Evolutionary conservation across 495 filamentous ascomycete species (phyloP), one percentile per base, ranked within the genome.

Genomic region (Penicillium crystallinum): DNA sequence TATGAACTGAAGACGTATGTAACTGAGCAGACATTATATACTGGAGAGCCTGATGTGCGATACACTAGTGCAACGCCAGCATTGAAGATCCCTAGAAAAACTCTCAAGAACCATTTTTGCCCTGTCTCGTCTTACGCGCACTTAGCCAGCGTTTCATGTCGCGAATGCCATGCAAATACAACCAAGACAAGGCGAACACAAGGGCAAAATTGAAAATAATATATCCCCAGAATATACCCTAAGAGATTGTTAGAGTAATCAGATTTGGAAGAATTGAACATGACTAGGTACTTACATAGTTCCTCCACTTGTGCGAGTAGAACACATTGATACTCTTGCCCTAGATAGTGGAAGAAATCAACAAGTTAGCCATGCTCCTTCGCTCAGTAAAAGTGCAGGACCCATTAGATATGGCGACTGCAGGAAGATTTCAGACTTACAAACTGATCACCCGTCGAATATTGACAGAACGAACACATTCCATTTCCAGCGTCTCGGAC

Each of bases 381-480:
- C 14, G 11, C 31, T 18, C 29, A 33, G 8, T 29, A 8, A 4
- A 29, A 31, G 11, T 2, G 29, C 3, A 31, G 11, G 11, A 31
- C 2, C 8, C 29, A 31, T 17, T 1, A 36, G 8, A 17, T 15
- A 36, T n/a, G n/a, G n/a, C n/a, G n/a, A 15, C n/a, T 14, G 31
- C 9, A 34, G 12, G 31, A 34, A 11, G 31, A n/a, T 14, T 11
- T 14, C 10, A 11, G 35, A 65, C 72, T 56, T 54, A 84, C 68
- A 53, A 80, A 89, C 37, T 80, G 70, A 54, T 80, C 74, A 0
- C 84, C 85, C 37, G 35, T 71, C 3, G 66, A 67, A 57, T 79
- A 87, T 52, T 80, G 77, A 54, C 86, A 90, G 47, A 79, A 85
- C n/a, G 72, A 61, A 56, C 86, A 90, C 14, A 74, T 58, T 3